phyloP scores from a whole-genome alignment of 371 early-diverging fungal species.

The Lichtheimia ramosa region DNA sequence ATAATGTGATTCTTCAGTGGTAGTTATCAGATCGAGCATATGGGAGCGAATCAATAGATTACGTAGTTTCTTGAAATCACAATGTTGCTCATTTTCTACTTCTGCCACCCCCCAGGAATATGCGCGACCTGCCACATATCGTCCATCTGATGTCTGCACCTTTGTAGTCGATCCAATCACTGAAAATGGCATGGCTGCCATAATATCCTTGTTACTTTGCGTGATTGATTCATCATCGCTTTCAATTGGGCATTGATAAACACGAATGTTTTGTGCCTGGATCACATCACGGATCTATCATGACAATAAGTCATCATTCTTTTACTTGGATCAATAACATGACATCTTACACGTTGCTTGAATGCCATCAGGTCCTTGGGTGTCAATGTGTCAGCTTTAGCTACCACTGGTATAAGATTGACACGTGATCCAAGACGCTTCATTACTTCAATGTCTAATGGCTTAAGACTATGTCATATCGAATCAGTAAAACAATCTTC shows the following conservation, averaged over 20 bases:
- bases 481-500: not conserved
- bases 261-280: slow-evolving; percentile 69
- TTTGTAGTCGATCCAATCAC: slow-evolving; percentile 89
- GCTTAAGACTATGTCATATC: slow-evolving; percentile 76
- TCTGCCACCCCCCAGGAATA: slow-evolving; percentile 95
- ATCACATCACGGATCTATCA: slow-evolving; percentile 71
- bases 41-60: slow-evolving; percentile 90
- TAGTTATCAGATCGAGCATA: slow-evolving; percentile 88
- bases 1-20: slow-evolving; percentile 91
- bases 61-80: slow-evolving; percentile 93
- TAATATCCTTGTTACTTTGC: slow-evolving; percentile 74
- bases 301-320: not conserved
- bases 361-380: slow-evolving; percentile 75
- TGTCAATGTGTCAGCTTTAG: slow-evolving; percentile 73
- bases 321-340: no score
- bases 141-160: slow-evolving; percentile 73
- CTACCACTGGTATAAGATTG: slow-evolving; percentile 88
- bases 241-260: slow-evolving; percentile 78
- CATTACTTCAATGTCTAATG: slow-evolving; percentile 94
- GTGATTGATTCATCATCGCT: slow-evolving; percentile 83
- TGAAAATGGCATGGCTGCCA: slow-evolving; percentile 91
- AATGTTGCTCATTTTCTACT: slow-evolving; percentile 87
- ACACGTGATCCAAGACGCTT: slow-evolving; percentile 77
- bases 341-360: slow-evolving; percentile 62
- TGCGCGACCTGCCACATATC: slow-evolving; percentile 81